phyloP scores from a whole-genome alignment of 2,329 filamentous ascomycete genomes.

The Phoma sp. region DNA sequence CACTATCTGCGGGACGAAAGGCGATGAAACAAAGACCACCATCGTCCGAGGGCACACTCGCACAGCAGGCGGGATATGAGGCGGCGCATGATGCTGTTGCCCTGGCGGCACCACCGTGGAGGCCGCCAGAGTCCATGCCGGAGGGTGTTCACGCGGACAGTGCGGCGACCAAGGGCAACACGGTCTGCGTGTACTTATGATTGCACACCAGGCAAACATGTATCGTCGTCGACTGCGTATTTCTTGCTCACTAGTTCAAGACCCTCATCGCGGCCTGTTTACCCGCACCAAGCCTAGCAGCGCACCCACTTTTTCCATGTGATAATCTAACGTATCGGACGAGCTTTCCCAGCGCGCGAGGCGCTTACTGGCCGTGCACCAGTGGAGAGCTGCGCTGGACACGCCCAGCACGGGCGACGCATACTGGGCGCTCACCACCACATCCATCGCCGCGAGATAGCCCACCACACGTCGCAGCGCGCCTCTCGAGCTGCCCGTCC shows the following conservation, averaged over 20 bases:
- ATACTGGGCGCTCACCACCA: constrained; percentile 12
- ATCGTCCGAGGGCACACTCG: background rate
- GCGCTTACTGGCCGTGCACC: constrained; percentile 1
- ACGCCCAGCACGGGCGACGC: constrained; percentile 7
- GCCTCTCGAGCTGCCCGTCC: constrained; percentile 12
- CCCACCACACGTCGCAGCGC: constrained; percentile 12
- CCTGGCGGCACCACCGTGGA: constrained; percentile 2
- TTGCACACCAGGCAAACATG: no score
- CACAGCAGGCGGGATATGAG: background rate
- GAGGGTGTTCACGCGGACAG: constrained; percentile 14
- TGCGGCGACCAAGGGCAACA: constrained; percentile 2
- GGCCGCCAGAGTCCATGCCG: constrained; percentile 11
- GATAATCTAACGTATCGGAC: constrained; percentile 12
- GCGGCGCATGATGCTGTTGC: constrained; percentile 12
- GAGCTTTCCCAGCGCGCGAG: constrained; percentile 18
- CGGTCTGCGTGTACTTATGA: no score
- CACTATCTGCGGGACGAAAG: constrained; percentile 16
- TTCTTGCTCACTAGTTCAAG: background rate
- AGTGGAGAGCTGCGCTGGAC: constrained; percentile 13
- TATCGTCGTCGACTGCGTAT: background rate
- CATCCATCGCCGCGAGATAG: constrained; percentile 11
- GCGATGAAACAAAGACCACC: constrained; percentile 12
- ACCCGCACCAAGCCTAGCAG: constrained; percentile 6
- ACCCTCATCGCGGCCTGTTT: constrained; percentile 1
- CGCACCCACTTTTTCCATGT: constrained; percentile 13